Conservation (phyloP, 2,329 filamentous ascomycete species). For the Stromatinia cepivora region DNA sequence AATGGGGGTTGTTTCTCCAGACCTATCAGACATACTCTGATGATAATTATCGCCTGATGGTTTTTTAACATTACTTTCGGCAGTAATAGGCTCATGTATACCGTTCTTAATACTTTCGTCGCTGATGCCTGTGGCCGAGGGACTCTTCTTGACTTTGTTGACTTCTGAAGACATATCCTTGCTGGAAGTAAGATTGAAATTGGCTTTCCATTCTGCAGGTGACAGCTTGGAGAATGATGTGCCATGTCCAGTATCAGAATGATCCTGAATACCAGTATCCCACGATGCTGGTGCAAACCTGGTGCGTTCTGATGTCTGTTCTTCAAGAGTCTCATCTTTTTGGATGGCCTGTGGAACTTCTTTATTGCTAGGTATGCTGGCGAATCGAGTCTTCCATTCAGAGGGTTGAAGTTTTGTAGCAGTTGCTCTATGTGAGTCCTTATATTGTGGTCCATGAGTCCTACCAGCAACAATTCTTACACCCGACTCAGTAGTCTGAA, state of each 20-base stretch:
- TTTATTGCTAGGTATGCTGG: not conserved
- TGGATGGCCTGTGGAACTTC: not conserved
- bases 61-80: not conserved
- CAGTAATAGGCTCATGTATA: not conserved
- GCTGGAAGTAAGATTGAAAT: not conserved
- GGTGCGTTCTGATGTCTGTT: not conserved
- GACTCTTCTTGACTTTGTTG: no score
- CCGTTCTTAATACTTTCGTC: not conserved
- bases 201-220: slow-evolving; percentile 2
- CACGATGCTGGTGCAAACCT: not conserved
- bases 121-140: no score
- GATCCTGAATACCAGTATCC: not conserved
- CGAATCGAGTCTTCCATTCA: slow-evolving; percentile 6
- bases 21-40: not conserved
- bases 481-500: not conserved
- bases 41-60: not conserved
- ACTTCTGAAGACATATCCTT: not conserved
- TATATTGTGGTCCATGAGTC: not conserved
- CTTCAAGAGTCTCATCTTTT: not conserved
- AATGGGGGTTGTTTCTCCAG: not conserved
- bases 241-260: not conserved
- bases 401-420: not conserved
- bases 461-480: not conserved
- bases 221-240: slow-evolving; percentile 3
- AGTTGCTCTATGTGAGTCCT: not conserved